These are phyloP conservation scores for Irpex rosettiformis DNA, from an alignment of 1,284 basidiomycete genomes.

Conservation along the genomic window DNA sequence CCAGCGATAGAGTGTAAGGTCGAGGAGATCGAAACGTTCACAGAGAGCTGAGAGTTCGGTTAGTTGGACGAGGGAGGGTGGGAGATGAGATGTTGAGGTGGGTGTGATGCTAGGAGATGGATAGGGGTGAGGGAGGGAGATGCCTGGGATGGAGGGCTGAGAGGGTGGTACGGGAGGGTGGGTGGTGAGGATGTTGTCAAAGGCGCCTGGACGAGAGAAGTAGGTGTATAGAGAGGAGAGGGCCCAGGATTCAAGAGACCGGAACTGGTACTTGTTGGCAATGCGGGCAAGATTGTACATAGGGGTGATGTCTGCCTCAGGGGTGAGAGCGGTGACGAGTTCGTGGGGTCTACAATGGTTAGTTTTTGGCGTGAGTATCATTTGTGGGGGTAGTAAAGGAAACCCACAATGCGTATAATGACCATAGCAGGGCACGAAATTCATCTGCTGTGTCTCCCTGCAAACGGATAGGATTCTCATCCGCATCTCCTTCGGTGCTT, in stretches of 20 bases:
- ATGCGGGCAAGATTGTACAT: constrained; percentile 47
- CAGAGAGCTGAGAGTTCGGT: constrained; percentile 44
- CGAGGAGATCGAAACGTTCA: constrained; percentile 40
- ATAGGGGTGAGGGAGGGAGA: constrained; percentile 9
- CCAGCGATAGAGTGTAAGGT: constrained; percentile 35
- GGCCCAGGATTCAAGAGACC: constrained; percentile 47
- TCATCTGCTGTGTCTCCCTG: constrained; percentile 35
- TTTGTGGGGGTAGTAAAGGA: not conserved
- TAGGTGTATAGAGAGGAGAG: constrained; percentile 38
- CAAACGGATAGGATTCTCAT: constrained; percentile 34
- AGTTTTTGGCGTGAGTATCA: not conserved
- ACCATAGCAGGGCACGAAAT: constrained; percentile 34
- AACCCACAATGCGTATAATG: constrained; percentile 33
- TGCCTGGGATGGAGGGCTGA: constrained; percentile 12
- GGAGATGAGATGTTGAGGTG: constrained; percentile 1
- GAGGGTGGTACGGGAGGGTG: constrained; percentile 16
- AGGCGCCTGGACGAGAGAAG: constrained; percentile 32
- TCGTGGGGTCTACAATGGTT: constrained; percentile 39
- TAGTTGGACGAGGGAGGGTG: constrained; percentile 35
- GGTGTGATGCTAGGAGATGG: too few species aligned
- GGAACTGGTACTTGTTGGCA: constrained; percentile 55
- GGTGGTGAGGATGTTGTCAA: constrained; percentile 23
- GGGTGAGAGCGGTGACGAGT: constrained; percentile 39
- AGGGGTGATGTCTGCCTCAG: constrained; percentile 37
- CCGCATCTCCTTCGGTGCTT: constrained; percentile 31